These are phyloP conservation scores for Scedosporium minutisporum DNA, from an alignment of 2,329 filamentous ascomycete species.

Conservation along the genomic window DNA sequence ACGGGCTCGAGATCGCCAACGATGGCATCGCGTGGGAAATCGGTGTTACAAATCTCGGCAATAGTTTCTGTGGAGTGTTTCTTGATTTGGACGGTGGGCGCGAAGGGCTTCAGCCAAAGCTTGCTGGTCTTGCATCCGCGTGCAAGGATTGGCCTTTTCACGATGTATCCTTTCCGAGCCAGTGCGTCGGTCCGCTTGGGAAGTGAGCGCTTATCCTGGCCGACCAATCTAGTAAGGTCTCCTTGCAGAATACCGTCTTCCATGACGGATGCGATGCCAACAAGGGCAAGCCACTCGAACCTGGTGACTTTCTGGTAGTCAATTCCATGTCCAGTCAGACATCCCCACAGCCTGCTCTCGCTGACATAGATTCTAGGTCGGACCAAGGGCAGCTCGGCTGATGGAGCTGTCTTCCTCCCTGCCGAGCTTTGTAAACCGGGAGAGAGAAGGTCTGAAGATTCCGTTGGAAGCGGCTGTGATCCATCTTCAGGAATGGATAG, in stretches of 20 bases:
- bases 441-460: background rate
- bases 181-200: slow-evolving; percentile 52
- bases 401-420: background rate
- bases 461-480: background rate
- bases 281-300: slow-evolving; percentile 49
- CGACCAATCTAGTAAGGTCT: slow-evolving; percentile 46
- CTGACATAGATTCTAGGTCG: slow-evolving; percentile 35
- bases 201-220: slow-evolving; percentile 55
- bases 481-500: slow-evolving; percentile 9
- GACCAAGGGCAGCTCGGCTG: background rate
- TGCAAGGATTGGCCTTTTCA: slow-evolving; percentile 49
- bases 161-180: slow-evolving; percentile 50
- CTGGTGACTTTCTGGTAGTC: slow-evolving; percentile 49
- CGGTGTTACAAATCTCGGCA: slow-evolving; percentile 12
- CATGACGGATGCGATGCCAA: slow-evolving; percentile 46
- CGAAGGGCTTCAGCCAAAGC: slow-evolving; percentile 48
- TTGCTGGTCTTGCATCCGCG: slow-evolving; percentile 53
- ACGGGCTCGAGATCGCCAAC: slow-evolving; percentile 40
- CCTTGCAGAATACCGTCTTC: slow-evolving; percentile 50
- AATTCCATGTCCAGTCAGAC: slow-evolving; percentile 47
- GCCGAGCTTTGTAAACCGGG: background rate
- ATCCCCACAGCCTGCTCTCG: slow-evolving; percentile 49
- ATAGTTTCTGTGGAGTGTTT: slow-evolving; percentile 11
- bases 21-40: slow-evolving; percentile 11
- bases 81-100: slow-evolving; percentile 24